These are phyloP conservation scores for Polygonum maritimum DNA, from an alignment of 148 eudicot genomes.

Conservation along the genomic window DNA sequence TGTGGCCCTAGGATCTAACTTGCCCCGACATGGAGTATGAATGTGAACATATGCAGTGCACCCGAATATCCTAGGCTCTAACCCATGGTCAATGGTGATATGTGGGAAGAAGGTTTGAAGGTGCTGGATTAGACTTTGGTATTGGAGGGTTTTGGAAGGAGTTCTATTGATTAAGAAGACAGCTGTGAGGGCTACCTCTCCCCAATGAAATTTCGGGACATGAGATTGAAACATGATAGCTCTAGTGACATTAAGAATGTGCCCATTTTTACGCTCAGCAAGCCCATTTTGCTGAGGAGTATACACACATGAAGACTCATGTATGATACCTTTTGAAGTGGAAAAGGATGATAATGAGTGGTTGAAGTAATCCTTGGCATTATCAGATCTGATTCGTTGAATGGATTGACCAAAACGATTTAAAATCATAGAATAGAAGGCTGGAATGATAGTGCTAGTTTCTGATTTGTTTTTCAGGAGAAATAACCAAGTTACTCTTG, in stretches of 20 bases:
- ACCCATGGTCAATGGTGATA: too few species aligned
- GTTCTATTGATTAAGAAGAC: background rate
- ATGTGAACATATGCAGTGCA: background rate
- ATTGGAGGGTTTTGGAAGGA: background rate
- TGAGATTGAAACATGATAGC: background rate
- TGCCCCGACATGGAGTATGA: background rate
- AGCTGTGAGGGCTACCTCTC: background rate
- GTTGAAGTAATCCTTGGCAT: too few species aligned
- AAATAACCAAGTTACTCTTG: background rate
- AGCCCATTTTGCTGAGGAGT: background rate
- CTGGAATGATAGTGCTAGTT: too few species aligned
- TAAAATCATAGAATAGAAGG: too few species aligned
- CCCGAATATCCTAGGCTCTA: background rate
- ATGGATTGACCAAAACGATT: too few species aligned
- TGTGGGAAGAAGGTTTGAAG: background rate
- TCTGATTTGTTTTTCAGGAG: too few species aligned
- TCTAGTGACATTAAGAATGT: background rate
- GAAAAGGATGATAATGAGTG: background rate
- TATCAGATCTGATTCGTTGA: too few species aligned
- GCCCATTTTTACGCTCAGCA: too few species aligned
- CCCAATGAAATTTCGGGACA: background rate
- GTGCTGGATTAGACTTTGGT: background rate
- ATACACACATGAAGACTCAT: background rate
- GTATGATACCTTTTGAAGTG: background rate
- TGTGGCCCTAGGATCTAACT: background rate